These are phyloP conservation scores for Aspergillus quadrilineatus DNA, from an alignment of 2,329 filamentous ascomycete species.

Conservation along the genomic window DNA sequence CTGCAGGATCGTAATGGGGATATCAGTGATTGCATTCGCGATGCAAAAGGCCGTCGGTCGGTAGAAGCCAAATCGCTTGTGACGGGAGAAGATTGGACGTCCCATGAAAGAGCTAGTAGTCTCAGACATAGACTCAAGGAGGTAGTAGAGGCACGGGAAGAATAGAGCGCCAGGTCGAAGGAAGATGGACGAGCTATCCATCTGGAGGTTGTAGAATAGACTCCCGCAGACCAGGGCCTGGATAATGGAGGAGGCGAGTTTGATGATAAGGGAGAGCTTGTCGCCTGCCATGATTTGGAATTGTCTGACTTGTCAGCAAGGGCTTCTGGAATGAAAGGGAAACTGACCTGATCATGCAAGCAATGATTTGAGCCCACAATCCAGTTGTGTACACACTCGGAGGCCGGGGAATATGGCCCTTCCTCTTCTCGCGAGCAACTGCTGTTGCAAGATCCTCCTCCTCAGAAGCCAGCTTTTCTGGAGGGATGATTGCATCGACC, in stretches of 20 bases:
- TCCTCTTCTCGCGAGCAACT: constrained; percentile 32
- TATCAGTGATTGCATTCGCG: constrained; percentile 56
- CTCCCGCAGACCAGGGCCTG: constrained; percentile 46
- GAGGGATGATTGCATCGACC: constrained; percentile 45
- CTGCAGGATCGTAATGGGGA: constrained; percentile 57
- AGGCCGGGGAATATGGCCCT: constrained; percentile 31
- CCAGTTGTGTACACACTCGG: constrained; percentile 33
- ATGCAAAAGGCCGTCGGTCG: constrained; percentile 59
- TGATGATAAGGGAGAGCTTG: constrained; percentile 49
- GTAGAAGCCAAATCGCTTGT: constrained; percentile 68
- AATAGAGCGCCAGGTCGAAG: constrained; percentile 60
- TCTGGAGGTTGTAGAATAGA: constrained; percentile 53
- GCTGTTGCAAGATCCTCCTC: constrained; percentile 31
- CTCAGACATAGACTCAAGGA: constrained; percentile 59
- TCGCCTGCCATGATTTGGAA: constrained; percentile 55
- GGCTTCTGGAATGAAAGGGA: not conserved
- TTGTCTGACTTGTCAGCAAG: constrained; percentile 33
- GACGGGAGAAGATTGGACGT: constrained; percentile 65
- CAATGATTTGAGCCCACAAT: constrained; percentile 42
- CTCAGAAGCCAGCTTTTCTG: constrained; percentile 31
- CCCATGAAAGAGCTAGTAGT: constrained; percentile 60
- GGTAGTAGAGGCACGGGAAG: constrained; percentile 61
- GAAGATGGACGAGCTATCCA: constrained; percentile 55
- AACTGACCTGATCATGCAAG: constrained; percentile 44
- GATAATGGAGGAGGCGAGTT: constrained; percentile 42